These are phyloP conservation scores for Candida endomychidarum DNA, from an alignment of 805 yeast species.

Conservation along the genomic window DNA sequence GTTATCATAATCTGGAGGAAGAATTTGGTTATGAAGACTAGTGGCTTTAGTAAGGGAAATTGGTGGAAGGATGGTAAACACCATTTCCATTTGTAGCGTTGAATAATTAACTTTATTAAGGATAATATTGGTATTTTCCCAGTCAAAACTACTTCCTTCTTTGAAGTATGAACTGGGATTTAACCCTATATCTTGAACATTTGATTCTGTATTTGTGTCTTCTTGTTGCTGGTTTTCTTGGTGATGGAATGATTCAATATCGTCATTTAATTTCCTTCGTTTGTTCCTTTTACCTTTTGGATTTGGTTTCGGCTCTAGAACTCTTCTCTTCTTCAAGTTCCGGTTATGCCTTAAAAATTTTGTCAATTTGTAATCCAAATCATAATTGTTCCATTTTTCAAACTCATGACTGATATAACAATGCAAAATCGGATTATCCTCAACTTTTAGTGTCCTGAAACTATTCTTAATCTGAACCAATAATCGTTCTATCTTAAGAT, in stretches of 20 bases:
- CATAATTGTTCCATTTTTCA: conserved; percentile 6
- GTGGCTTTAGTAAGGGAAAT: conserved; percentile 1
- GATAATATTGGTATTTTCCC: conserved; percentile 16
- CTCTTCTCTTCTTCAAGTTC: conserved; percentile 2
- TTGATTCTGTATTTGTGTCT: conserved; percentile 7
- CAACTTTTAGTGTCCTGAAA: background rate
- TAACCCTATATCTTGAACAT: conserved; percentile 14
- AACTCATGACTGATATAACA: conserved; percentile 6
- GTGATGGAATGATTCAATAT: no score
- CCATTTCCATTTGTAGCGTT: conserved; percentile 3
- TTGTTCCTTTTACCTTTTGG: no score
- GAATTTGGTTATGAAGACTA: background rate
- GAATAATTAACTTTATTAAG: conserved; percentile 22
- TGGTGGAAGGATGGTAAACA: conserved; percentile 1
- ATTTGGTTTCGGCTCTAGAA: no score
- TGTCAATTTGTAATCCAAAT: conserved; percentile 10
- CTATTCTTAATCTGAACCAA: background rate
- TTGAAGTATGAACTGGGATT: conserved; percentile 20
- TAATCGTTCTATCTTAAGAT: background rate
- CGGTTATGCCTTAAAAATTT: conserved; percentile 4
- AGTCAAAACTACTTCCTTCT: conserved; percentile 24
- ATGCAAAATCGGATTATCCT: conserved; percentile 3
- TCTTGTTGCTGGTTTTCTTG: conserved; percentile 4
- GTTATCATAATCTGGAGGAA: background rate
- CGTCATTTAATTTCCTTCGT: conserved; percentile 1